phyloP scores from a whole-genome alignment of 352 stramenopile species.

The Stephanocyclus meneghinianus region DNA sequence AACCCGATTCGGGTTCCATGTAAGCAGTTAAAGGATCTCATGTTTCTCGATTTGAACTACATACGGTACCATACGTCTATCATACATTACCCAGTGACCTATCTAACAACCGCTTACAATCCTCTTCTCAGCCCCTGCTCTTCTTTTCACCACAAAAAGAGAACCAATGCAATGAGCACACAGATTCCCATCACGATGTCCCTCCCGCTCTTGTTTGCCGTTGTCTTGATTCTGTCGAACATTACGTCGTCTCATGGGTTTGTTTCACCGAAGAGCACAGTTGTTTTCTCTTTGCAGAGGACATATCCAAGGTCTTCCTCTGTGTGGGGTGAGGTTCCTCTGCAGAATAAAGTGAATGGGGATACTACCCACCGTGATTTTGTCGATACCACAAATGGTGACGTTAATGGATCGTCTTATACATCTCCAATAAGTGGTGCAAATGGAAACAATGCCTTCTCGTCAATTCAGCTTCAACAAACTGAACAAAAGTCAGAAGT shows the following conservation, averaged over 20 bases:
- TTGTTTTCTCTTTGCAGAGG: background rate
- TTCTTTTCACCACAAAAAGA: no score
- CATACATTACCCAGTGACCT: no score
- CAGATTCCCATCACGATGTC: no score
- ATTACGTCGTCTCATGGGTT: background rate
- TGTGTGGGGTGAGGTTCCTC: background rate
- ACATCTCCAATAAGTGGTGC: background rate
- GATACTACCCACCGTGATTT: background rate
- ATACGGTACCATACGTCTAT: no score
- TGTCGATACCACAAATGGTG: background rate
- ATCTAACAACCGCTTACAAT: no score
- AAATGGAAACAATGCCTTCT: background rate
- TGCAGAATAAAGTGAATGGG: slow-evolving; percentile 5
- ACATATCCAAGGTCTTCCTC: background rate
- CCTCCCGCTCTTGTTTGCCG: no score
- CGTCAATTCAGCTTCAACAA: background rate
- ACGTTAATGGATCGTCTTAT: background rate
- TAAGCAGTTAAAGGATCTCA: no score
- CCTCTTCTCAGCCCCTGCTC: no score
- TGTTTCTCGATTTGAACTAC: no score
- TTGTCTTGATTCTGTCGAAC: no score
- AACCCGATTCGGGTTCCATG: no score
- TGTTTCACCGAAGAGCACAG: background rate
- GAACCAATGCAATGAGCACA: no score
- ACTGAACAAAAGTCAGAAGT: background rate